Evolutionary conservation across 2,329 filamentous ascomycete species (phyloP).

Genomic region (Hypomyces perniciosus): DNA sequence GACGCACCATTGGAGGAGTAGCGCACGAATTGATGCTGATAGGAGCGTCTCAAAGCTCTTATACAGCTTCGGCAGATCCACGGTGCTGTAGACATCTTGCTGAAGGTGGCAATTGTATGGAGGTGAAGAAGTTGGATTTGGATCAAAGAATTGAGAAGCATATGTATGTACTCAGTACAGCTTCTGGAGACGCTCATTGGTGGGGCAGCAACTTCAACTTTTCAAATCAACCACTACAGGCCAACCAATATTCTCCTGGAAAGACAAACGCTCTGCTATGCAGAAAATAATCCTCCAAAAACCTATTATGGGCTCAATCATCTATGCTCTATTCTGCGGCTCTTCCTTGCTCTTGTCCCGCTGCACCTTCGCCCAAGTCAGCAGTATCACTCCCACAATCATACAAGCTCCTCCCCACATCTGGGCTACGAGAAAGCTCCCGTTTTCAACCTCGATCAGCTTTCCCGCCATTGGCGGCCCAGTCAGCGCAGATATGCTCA

Average conservation of each 20-base stretch:
- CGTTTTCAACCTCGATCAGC: slow-evolving; percentile 38
- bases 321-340: not conserved
- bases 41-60: slow-evolving; percentile 22
- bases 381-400: slow-evolving; percentile 36
- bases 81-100: slow-evolving; percentile 27
- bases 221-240: too few relatives aligned
- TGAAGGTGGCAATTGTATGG: not conserved
- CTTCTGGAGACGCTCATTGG: too few relatives aligned
- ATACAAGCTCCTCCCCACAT: slow-evolving; percentile 42
- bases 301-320: too few relatives aligned
- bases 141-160: not conserved
- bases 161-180: not conserved
- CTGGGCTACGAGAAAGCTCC: slow-evolving; percentile 45
- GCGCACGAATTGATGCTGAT: slow-evolving; percentile 24
- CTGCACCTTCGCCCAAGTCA: slow-evolving; percentile 29
- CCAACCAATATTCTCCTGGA: too few relatives aligned
- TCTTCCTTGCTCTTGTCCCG: slow-evolving; percentile 8
- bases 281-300: too few relatives aligned
- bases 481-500: slow-evolving; percentile 47
- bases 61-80: slow-evolving; percentile 34
- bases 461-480: slow-evolving; percentile 50
- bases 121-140: not conserved
- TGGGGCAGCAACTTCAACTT: too few relatives aligned
- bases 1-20: slow-evolving; percentile 27
- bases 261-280: too few relatives aligned